Evolutionary conservation across 345 rosid species (phyloP).

Genomic region (Euphorbia lathyris): DNA sequence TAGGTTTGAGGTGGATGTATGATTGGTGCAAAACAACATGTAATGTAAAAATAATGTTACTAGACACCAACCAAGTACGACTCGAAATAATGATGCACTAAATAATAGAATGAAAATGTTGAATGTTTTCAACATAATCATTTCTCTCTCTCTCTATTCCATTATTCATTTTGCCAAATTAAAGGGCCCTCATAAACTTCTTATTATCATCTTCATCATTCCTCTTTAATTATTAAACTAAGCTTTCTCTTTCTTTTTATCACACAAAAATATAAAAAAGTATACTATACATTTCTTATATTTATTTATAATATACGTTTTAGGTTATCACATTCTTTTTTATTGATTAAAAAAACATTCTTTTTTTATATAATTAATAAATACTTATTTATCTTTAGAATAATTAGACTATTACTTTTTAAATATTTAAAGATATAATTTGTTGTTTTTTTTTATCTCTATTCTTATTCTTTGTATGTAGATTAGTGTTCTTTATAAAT

Average conservation of each 20-base stretch:
- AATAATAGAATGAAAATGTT: background rate
- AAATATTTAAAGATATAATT: no score
- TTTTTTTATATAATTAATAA: no score
- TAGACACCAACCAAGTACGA: background rate
- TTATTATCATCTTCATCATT: slow-evolving; percentile 3
- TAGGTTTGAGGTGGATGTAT: background rate
- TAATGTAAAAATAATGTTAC: background rate
- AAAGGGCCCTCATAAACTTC: background rate
- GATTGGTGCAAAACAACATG: background rate
- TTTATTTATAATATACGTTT: no score
- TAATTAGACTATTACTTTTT: no score
- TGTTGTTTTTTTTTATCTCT: no score
- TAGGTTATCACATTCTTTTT: no score
- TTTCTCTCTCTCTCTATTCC: slow-evolving; percentile 1
- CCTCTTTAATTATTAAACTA: slow-evolving; percentile 1
- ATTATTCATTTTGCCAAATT: slow-evolving; percentile 15
- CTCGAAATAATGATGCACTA: slow-evolving; percentile 2
- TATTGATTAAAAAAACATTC: no score
- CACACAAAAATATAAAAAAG: background rate
- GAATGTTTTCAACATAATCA: slow-evolving; percentile 5
- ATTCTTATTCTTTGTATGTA: no score
- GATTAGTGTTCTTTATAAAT: no score
- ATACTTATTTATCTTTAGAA: no score
- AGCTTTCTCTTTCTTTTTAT: background rate
- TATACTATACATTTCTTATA: no score